Evolutionary conservation across 2,329 filamentous ascomycete species (phyloP).

Genomic region (Tolypocladium ovalisporum): DNA sequence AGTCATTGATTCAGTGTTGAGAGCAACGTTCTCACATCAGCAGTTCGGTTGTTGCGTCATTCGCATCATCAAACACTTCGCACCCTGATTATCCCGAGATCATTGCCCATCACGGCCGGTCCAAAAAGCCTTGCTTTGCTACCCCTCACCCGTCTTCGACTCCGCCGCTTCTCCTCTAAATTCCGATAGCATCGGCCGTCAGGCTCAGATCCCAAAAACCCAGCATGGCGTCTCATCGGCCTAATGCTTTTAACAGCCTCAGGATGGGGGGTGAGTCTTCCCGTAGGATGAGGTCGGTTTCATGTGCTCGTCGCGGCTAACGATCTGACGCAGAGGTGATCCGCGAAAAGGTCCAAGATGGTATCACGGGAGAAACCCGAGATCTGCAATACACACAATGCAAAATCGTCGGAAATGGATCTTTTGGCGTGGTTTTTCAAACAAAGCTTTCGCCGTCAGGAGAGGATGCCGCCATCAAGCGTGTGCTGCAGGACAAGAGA

Average conservation of each 20-base stretch:
- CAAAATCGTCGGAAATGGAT: conserved; percentile 98
- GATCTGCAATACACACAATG: conserved; percentile 98
- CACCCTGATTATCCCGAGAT: conserved; percentile 8
- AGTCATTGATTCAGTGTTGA: not conserved
- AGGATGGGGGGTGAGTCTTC: conserved; percentile 86
- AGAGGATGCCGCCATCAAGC: conserved; percentile 98
- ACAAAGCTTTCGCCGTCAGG: conserved; percentile 96
- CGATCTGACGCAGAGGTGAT: conserved; percentile 63
- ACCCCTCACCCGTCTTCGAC: conserved; percentile 16
- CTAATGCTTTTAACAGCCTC: conserved; percentile 75
- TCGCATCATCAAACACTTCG: conserved; percentile 1
- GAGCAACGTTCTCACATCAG: not conserved
- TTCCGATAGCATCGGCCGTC: conserved; percentile 14
- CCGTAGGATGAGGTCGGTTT: conserved; percentile 3
- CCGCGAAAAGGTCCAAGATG: conserved; percentile 97
- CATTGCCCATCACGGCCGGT: conserved; percentile 27
- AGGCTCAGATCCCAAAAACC: conserved; percentile 13
- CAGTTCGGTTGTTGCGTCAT: conserved; percentile 1
- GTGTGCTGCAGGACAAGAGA: conserved; percentile 95
- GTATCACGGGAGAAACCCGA: conserved; percentile 88
- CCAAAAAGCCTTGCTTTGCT: conserved; percentile 14
- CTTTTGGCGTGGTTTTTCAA: conserved; percentile 97
- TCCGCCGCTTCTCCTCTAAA: conserved; percentile 11
- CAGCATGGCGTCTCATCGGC: conserved; percentile 79
- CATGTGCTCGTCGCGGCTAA: conserved; percentile 11